Evolutionary conservation across 768 basidiomycete species (phyloP).

Genomic region (Auricularia cornea): DNA sequence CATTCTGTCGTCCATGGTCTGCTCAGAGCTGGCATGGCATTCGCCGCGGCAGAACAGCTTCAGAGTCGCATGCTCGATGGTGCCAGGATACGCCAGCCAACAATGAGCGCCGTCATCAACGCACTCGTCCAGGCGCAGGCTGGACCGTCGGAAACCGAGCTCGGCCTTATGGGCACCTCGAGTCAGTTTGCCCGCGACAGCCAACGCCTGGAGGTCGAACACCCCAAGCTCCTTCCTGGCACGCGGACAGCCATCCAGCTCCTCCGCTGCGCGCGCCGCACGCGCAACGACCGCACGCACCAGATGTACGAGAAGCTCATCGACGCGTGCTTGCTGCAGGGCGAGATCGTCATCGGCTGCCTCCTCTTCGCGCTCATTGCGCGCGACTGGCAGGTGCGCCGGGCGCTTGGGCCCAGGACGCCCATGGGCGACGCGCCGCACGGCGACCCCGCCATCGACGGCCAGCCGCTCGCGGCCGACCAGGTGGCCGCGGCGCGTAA

Average conservation of each 20-base stretch:
- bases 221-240: conserved; percentile 16
- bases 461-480: not conserved
- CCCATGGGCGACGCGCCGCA: not conserved
- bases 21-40: conserved; percentile 40
- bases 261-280: conserved; percentile 42
- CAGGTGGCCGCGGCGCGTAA: not conserved
- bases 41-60: conserved; percentile 42
- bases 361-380: conserved; percentile 58
- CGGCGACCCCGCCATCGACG: not conserved
- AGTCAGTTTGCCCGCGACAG: conserved; percentile 12
- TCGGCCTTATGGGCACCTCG: not conserved
- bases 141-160: not conserved
- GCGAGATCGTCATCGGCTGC: conserved; percentile 71
- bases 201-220: conserved; percentile 9
- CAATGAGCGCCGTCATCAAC: conserved; percentile 40
- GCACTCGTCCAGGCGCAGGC: conserved; percentile 8
- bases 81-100: conserved; percentile 39
- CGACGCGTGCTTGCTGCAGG: conserved; percentile 59
- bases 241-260: conserved; percentile 47
- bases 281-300: conserved; percentile 47
- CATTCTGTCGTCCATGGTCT: conserved; percentile 61
- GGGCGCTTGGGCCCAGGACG: conserved; percentile 5
- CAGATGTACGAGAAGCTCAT: conserved; percentile 55
- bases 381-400: conserved; percentile 49
- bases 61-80: conserved; percentile 47